phyloP scores from a whole-genome alignment of 352 stramenopile species.

The Thalassiosira oceanica region DNA sequence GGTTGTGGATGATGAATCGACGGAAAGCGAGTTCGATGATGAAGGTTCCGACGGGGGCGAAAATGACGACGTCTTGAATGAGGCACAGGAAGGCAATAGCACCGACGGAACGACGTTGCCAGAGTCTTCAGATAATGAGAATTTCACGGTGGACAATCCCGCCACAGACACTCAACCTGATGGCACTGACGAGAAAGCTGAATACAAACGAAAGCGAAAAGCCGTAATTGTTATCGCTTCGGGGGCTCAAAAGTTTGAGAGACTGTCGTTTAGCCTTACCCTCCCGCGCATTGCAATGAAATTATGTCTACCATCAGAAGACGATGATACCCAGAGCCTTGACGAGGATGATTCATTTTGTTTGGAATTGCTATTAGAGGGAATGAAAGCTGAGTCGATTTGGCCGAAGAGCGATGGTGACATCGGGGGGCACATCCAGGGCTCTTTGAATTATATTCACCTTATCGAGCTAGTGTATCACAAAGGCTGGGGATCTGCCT shows the following conservation, averaged over 20 bases:
- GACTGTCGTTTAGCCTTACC: conserved; percentile 65
- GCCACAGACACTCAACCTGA: background rate
- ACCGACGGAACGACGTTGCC: no score
- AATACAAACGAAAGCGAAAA: conserved; percentile 46
- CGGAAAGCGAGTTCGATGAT: no score
- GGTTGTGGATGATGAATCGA: conserved; percentile 38
- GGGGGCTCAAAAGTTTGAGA: conserved; percentile 69
- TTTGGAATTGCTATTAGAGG: conserved; percentile 63
- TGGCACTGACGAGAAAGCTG: conserved; percentile 3
- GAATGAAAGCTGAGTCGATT: conserved; percentile 63
- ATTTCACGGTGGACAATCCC: conserved; percentile 1
- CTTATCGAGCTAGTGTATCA: conserved; percentile 52
- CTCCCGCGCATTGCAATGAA: conserved; percentile 50
- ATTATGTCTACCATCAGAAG: conserved; percentile 31
- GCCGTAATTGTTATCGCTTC: conserved; percentile 65
- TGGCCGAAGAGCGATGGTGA: conserved; percentile 65
- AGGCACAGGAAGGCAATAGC: no score
- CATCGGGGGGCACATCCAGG: conserved; percentile 63
- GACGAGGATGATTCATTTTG: conserved; percentile 34
- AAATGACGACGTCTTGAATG: no score
- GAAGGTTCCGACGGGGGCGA: no score
- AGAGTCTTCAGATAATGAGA: no score
- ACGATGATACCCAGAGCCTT: conserved; percentile 18
- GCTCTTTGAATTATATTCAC: conserved; percentile 60
- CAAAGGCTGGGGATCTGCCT: conserved; percentile 2